Base-by-base conservation (phyloP, 257 asterid species). In the Anisodus acutangulus region DNA sequence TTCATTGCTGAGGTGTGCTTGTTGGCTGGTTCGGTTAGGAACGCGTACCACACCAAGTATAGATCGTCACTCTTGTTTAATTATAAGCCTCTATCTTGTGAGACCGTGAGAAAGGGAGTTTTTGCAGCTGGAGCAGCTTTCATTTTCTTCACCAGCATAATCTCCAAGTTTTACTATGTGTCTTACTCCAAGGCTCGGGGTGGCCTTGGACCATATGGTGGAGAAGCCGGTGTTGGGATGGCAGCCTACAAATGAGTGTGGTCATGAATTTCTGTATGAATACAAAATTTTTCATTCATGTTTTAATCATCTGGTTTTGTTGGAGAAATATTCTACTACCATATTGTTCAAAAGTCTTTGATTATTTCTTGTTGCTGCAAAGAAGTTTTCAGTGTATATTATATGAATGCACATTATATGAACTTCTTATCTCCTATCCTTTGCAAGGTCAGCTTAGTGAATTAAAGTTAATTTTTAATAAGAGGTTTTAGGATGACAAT, bases 101-200 rank as follows among this genome's bases (percentile, higher is more conserved):
- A 88, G 83, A 90, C 90, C 2, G 82, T 84, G 84, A 87, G 91
- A 53, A 90, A 87, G 80, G 91, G 92, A 15, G 90, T 88, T 31
- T 90, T 88, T 68, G 92, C 88, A 22, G 91, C 92, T 3, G 91
- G 92, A 10, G 92, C 92, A 0, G 86, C 91, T 16, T 90, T 87
- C 81, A 58, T 86, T 39, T 62, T 88, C 71, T 86, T 90, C 68
- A 90, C 90, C 0, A 86, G 85, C 51, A 84, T 90, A 67, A 71
- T 89, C 58, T 88, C 90, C 2, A 78, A 83, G 86, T 74, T 84
- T 45, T 90, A 84, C 31, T 89, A 87, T 9, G 78, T 81, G 13
- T 35, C 80, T 55, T 90, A 81, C 71, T 86, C 90, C 31, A 88
- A 85, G 51, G 88, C 90, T 4, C 79, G 19, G 60, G 86, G 79